Evolutionary conservation across 345 rosid genomes (phyloP), one percentile per base, ranked within the genome.

Genomic region (Turritis glabra): DNA sequence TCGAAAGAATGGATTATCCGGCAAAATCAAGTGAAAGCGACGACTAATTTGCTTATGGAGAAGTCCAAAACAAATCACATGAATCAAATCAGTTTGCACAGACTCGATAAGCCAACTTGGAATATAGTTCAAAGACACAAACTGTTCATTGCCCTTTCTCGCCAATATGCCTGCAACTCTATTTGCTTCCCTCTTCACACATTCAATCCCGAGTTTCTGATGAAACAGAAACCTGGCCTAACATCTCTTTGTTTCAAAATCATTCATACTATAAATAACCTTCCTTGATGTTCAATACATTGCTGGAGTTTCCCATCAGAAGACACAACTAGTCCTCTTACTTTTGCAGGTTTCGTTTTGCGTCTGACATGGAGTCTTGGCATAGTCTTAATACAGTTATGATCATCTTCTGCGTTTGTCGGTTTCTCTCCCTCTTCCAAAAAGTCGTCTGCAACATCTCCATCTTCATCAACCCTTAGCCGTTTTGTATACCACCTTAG

Each of bases 361-460:
- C 30, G 41, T 35, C 63, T 76, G 4, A 15, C 2, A 52, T 76
- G 33, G 14, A 57, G 44, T 57, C 8, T 68, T 38, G 69, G 69
- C 29, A 23, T 30, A 18, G 61, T 68, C 62, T 68, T 60, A 32
- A 1, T 53, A 21, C 11, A 43, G 53, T 37, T 47, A 12, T 22
- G 2, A 52, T 66, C 60, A 67, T 52, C 64, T 41, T 62, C 53
- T 21, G 7, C 23, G 29, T 55, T 46, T 32, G 50, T 47, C 19
- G 7, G 25, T 37, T 75, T 48, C 43, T 64, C 61, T 41, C 80
- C 82, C 76, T 94, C 97, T 26, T 92, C 90, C 17, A 94, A 79
- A 80, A 94, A 91, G 79, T 94, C 98, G 22, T 94, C 89, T 23
- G 91, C 98, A 27, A 94, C 97, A 38, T 94, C 97, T 77, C 97